Conservation (phyloP, 2,329 filamentous ascomycete species). For the Paracorniculantispora psalliotae region DNA sequence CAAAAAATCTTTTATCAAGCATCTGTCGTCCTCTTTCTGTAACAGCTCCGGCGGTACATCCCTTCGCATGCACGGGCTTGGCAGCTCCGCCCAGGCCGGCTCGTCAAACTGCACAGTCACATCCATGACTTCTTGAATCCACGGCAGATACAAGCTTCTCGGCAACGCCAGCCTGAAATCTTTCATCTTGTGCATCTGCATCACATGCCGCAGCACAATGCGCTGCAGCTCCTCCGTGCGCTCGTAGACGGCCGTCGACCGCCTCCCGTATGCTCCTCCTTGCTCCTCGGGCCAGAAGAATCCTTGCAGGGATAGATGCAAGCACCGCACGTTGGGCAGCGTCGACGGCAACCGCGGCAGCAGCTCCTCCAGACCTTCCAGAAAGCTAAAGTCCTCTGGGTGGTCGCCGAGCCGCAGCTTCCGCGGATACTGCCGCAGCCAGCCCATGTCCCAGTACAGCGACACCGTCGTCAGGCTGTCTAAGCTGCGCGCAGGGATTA, state of each 20-base stretch:
- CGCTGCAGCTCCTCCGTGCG: background rate
- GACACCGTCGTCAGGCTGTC: background rate
- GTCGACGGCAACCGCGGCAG: background rate
- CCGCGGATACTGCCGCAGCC: background rate
- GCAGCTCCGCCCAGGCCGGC: background rate
- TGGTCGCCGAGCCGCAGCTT: background rate
- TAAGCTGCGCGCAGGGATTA: background rate
- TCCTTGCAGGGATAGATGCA: background rate
- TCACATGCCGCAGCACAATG: background rate
- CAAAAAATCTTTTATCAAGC: background rate
- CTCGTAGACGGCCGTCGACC: background rate
- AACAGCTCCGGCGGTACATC: background rate
- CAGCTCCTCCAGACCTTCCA: background rate
- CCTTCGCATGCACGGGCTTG: background rate
- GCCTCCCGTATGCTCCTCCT: background rate
- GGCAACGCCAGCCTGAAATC: background rate
- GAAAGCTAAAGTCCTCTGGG: background rate
- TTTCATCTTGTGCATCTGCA: background rate
- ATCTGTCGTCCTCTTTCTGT: background rate
- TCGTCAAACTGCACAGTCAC: background rate
- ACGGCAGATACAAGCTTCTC: conserved; percentile 3
- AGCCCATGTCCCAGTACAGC: conserved; percentile 2
- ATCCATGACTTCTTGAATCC: background rate
- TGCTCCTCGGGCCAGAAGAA: background rate
- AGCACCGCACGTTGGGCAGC: background rate